Evolutionary conservation across 2,329 filamentous ascomycete genomes (phyloP).

Genomic region (Mycocentrospora acerina): DNA sequence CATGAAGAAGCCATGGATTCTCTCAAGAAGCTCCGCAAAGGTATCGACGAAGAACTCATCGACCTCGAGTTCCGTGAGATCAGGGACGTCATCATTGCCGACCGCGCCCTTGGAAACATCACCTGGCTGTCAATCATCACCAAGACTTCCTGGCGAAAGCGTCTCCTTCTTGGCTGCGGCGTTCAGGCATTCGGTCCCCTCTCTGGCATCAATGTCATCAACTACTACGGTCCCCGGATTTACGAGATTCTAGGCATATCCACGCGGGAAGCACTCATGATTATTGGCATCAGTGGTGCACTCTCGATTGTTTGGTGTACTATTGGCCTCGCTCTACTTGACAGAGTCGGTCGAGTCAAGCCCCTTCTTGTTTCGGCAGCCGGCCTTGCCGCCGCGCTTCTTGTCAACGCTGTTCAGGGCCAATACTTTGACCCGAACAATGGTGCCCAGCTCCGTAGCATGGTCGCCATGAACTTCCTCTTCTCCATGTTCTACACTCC

Average conservation of each 20-base stretch:
- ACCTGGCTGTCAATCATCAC: slow-evolving; percentile 49
- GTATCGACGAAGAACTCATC: slow-evolving; percentile 17
- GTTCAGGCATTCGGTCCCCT: slow-evolving; percentile 54
- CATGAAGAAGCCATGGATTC: slow-evolving; percentile 48
- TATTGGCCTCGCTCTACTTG: slow-evolving; percentile 47
- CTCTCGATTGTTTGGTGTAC: slow-evolving; percentile 53
- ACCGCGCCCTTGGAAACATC: slow-evolving; percentile 33
- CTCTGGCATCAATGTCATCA: slow-evolving; percentile 48
- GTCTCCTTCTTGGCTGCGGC: slow-evolving; percentile 51
- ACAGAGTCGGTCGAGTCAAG: slow-evolving; percentile 52
- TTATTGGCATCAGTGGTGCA: slow-evolving; percentile 54
- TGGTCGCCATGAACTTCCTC: slow-evolving; percentile 52
- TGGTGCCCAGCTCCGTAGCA: slow-evolving; percentile 43
- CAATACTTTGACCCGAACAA: slow-evolving; percentile 41
- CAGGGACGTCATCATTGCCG: slow-evolving; percentile 22
- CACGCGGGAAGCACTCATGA: slow-evolving; percentile 50
- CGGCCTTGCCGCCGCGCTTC: slow-evolving; percentile 39
- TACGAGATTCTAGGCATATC: slow-evolving; percentile 49
- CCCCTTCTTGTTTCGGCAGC: slow-evolving; percentile 49
- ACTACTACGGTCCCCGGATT: slow-evolving; percentile 47
- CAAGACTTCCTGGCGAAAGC: slow-evolving; percentile 48
- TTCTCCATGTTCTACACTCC: slow-evolving; percentile 50
- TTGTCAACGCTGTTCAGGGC: slow-evolving; percentile 44
- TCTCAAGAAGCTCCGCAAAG: slow-evolving; percentile 20
- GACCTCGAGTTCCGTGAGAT: slow-evolving; percentile 27